phyloP scores from a whole-genome alignment of 495 filamentous ascomycete genomes.

The Platismatia glauca region DNA sequence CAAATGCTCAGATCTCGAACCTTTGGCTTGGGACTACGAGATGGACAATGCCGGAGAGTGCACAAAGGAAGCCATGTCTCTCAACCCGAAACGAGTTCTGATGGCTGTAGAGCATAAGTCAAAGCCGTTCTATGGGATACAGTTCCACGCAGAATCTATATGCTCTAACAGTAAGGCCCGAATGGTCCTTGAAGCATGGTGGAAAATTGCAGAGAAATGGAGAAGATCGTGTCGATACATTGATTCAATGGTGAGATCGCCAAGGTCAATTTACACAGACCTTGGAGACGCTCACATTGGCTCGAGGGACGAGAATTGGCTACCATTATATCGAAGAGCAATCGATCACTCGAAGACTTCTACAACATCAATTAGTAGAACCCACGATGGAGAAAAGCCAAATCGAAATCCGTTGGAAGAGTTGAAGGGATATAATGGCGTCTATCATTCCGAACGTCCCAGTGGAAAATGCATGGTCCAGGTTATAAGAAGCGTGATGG shows the following conservation, averaged over 20 bases:
- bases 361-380: not conserved
- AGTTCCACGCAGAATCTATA: conserved; percentile 92
- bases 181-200: conserved; percentile 69
- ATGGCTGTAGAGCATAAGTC: conserved; percentile 64
- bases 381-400: not conserved
- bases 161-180: conserved; percentile 67
- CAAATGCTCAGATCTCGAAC: conserved; percentile 37
- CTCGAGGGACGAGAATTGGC: not conserved
- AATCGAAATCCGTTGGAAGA: not conserved
- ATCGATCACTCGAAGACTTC: not conserved
- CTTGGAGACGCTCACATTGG: not conserved
- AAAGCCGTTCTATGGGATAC: conserved; percentile 83
- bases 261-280: not conserved
- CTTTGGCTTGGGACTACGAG: conserved; percentile 55
- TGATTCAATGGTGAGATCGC: no score
- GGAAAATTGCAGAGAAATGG: conserved; percentile 44
- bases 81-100: conserved; percentile 41
- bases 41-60: conserved; percentile 6
- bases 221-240: not conserved
- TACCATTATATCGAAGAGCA: not conserved
- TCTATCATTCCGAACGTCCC: conserved; percentile 19
- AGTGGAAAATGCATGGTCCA: not conserved
- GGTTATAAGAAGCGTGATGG: not conserved
- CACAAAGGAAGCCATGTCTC: not conserved
- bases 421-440: not conserved